A percentile compares a stretch with the other conserved stretches of the same genome.
Evolutionary conservation across 2,329 filamentous ascomycete genomes (phyloP).

Genomic region (Falciphora oryzae): DNA sequence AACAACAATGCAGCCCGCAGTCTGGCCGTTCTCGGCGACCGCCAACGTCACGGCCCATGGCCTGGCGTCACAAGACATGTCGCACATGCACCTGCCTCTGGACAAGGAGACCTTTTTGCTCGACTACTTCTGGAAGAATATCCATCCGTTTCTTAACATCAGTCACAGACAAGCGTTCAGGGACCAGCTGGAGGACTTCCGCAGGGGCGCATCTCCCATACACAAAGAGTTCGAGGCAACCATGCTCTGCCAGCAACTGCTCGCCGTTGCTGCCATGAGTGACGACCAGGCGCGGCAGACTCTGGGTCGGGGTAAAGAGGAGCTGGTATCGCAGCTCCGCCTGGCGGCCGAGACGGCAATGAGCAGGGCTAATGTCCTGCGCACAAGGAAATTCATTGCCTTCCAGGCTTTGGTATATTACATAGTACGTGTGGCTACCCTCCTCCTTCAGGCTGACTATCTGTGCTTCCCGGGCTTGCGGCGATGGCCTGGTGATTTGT

Average conservation of each 20-base stretch:
- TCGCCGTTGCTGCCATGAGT: background rate
- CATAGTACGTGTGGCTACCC: background rate
- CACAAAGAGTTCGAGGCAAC: conserved; percentile 1
- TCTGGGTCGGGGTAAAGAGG: background rate
- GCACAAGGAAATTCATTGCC: background rate
- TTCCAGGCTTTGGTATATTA: conserved; percentile 1
- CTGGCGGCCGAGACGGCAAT: conserved; percentile 1
- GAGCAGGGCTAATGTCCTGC: background rate
- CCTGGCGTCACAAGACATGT: background rate
- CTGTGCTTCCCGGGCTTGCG: too few relatives aligned
- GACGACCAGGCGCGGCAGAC: background rate
- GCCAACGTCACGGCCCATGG: background rate
- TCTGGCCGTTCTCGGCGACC: background rate
- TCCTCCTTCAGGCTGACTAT: too few relatives aligned
- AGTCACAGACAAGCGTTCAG: background rate
- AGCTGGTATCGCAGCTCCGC: background rate
- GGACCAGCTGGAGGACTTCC: background rate
- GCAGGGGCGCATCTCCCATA: background rate
- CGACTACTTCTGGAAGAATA: background rate
- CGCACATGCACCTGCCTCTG: conserved; percentile 1
- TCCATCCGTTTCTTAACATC: background rate
- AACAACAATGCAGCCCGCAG: background rate
- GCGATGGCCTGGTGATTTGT: background rate
- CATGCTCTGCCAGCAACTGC: conserved; percentile 1
- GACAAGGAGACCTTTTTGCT: conserved; percentile 2